A percentile compares a stretch with the other conserved stretches of the same genome.
Evolutionary conservation across 148 eudicot species (phyloP).

Genomic region (Rhododendron vialii): DNA sequence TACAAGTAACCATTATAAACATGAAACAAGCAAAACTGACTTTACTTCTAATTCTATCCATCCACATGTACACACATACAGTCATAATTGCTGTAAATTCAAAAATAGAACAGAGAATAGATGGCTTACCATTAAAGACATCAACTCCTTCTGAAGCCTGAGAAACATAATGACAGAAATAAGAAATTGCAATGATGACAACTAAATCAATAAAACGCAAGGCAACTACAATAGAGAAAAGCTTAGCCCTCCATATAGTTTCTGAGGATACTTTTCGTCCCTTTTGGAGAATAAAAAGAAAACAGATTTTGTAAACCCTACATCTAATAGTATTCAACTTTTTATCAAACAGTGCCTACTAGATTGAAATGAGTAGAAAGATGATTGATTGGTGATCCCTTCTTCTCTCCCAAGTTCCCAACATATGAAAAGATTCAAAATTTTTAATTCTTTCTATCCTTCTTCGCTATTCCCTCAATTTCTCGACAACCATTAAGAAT

Average conservation of each 20-base stretch:
- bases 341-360: neutral
- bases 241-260: constrained; percentile 5
- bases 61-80: neutral
- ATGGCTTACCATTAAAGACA: constrained; percentile 42
- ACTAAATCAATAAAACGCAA: neutral
- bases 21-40: neutral
- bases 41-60: neutral
- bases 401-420: neutral
- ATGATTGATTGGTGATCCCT: neutral
- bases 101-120: neutral
- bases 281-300: neutral
- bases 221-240: neutral
- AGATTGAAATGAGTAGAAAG: neutral
- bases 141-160: constrained; percentile 55
- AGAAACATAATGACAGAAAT: constrained; percentile 2
- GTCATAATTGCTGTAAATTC: neutral
- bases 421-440: neutral
- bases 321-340: no score
- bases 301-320: neutral
- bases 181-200: constrained; percentile 3
- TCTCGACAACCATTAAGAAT: neutral
- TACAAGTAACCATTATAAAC: neutral
- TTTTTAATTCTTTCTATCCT: neutral
- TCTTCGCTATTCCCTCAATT: neutral
- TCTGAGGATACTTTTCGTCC: neutral